Conservation (phyloP, 257 asterid species). For the Solanum virginianum region DNA sequence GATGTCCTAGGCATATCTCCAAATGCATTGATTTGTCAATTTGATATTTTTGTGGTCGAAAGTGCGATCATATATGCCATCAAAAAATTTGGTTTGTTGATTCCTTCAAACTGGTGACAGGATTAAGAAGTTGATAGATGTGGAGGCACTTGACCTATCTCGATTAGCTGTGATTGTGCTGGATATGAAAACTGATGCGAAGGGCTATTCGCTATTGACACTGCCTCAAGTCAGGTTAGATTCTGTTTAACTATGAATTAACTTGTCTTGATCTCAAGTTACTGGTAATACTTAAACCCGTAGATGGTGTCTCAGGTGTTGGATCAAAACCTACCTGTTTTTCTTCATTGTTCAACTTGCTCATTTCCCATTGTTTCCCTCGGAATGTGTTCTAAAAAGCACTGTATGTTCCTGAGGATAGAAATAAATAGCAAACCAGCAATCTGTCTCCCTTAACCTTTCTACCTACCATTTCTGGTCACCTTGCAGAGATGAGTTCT, state of each 20-base stretch:
- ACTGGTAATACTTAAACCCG: neutral
- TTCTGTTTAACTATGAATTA: neutral
- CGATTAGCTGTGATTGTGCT: constrained; percentile 67
- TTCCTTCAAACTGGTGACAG: constrained; percentile 22
- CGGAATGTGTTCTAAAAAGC: neutral
- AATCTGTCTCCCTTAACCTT: neutral
- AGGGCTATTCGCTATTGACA: constrained; percentile 85
- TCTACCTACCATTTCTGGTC: neutral
- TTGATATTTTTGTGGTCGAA: neutral
- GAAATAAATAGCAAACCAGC: neutral
- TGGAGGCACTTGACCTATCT: constrained; percentile 72
- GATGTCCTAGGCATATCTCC: neutral
- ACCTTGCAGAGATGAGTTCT: constrained; percentile 75
- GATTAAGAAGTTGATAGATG: constrained; percentile 79
- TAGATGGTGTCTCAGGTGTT: neutral
- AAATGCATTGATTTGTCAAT: neutral
- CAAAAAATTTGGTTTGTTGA: neutral
- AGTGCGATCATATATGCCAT: neutral
- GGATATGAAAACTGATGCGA: constrained; percentile 79
- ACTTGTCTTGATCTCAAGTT: neutral
- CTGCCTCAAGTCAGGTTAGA: constrained; percentile 94
- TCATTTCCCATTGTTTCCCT: neutral
- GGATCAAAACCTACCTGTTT: neutral
- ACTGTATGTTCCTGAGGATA: neutral
- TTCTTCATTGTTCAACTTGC: neutral